Percentiles rank a stretch among this genome's conserved stretches.
phyloP scores from a whole-genome alignment of 208 protist species.

The Crithidia mellificae region DNA sequence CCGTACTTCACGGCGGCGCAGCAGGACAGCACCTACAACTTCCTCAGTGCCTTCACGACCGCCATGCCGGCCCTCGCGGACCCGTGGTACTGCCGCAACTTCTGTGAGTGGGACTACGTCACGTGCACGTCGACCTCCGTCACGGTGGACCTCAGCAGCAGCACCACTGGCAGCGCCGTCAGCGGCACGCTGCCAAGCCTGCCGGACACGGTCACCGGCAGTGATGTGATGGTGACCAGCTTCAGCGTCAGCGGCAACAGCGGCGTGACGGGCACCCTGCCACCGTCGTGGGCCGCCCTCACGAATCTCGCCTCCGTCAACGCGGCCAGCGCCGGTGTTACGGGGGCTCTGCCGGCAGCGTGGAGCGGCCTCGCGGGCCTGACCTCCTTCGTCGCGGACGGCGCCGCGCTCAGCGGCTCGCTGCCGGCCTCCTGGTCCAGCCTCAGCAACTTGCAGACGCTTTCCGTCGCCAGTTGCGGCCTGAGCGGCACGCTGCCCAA shows the following conservation, averaged over 20 bases:
- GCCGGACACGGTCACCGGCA: constrained; percentile 22
- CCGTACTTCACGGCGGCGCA: constrained; percentile 16
- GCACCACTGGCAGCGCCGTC: constrained; percentile 23
- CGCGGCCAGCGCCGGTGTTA: neutral
- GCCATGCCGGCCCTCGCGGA: constrained; percentile 9
- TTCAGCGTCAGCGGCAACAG: constrained; percentile 44
- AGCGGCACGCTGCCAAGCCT: constrained; percentile 35
- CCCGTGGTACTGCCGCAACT: constrained; percentile 19
- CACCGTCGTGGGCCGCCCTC: constrained; percentile 5
- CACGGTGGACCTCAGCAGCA: neutral
- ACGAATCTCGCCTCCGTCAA: neutral
- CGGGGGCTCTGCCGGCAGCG: constrained; percentile 2
- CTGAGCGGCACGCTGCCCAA: no score
- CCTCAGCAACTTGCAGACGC: no score
- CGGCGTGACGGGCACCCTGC: constrained; percentile 13
- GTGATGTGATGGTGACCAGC: constrained; percentile 52
- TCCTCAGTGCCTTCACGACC: constrained; percentile 2
- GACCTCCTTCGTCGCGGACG: no score
- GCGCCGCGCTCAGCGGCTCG: no score
- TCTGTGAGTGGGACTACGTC: constrained; percentile 17
- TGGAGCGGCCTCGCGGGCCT: neutral
- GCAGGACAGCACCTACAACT: constrained; percentile 11
- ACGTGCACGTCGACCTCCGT: constrained; percentile 9
- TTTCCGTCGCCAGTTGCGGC: no score
- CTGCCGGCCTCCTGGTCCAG: no score